phyloP scores from a whole-genome alignment of 257 asterid species.

The Oldenlandia corymbosa region DNA sequence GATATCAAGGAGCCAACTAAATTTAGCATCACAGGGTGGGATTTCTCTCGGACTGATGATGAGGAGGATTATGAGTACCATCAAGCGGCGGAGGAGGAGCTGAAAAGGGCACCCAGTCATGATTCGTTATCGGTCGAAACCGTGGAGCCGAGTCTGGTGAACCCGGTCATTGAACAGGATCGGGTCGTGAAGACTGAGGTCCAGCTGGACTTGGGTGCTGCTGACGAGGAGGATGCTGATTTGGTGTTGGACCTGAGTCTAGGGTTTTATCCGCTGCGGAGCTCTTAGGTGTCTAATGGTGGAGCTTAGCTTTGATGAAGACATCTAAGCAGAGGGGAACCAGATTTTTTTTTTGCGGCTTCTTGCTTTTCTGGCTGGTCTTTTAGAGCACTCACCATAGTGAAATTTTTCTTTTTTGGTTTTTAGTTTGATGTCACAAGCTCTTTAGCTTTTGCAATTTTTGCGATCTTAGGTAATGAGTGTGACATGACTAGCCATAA shows the following conservation, averaged over 20 bases:
- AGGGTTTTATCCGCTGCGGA: conserved; percentile 19
- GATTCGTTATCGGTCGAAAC: conserved; percentile 61
- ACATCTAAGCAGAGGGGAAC: conserved; percentile 17
- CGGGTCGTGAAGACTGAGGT: conserved; percentile 25
- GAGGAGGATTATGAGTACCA: too few species aligned
- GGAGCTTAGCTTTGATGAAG: conserved; percentile 30
- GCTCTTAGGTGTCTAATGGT: conserved; percentile 12
- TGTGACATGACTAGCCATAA: background rate
- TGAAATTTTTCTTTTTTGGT: background rate
- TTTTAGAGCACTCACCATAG: background rate
- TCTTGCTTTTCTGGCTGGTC: conserved; percentile 8
- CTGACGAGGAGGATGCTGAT: conserved; percentile 19
- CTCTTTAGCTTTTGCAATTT: background rate
- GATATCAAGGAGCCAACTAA: conserved; percentile 26
- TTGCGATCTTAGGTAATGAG: background rate
- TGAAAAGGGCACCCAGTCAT: conserved; percentile 46
- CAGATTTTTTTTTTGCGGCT: conserved; percentile 20
- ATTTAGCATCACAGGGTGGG: conserved; percentile 77
- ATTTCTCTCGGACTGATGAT: conserved; percentile 15
- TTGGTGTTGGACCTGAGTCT: conserved; percentile 46
- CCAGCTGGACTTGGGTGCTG: background rate
- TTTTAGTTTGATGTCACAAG: background rate
- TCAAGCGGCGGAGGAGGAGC: background rate
- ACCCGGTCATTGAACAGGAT: conserved; percentile 19
- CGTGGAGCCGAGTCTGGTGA: conserved; percentile 46